These are phyloP conservation scores for Aspergillus quadrilineatus DNA, from an alignment of 2,329 filamentous ascomycete genomes.

Conservation along the genomic window DNA sequence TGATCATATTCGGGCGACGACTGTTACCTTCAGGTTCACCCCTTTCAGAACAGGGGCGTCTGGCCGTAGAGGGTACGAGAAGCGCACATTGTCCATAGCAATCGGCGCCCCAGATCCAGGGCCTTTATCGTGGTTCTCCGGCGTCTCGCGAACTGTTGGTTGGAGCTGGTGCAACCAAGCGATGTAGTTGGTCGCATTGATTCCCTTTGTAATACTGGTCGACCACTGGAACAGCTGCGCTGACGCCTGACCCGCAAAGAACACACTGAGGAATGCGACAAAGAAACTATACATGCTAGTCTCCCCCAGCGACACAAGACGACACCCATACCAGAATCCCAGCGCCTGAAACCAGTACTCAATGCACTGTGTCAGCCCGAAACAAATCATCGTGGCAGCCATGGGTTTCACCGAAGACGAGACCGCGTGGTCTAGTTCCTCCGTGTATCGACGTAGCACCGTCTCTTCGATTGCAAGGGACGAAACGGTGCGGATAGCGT, in stretches of 20 bases:
- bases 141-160: constrained; percentile 81
- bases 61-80: constrained; percentile 86
- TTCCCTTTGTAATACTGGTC: constrained; percentile 90
- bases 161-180: constrained; percentile 80
- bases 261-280: constrained; percentile 80
- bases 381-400: constrained; percentile 65
- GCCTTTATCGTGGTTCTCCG: constrained; percentile 63
- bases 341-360: constrained; percentile 81
- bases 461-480: constrained; percentile 83
- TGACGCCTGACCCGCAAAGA: constrained; percentile 89
- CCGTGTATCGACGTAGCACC: constrained; percentile 70
- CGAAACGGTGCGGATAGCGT: constrained; percentile 88
- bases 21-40: constrained; percentile 57
- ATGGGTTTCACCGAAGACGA: constrained; percentile 49
- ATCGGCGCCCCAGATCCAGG: constrained; percentile 60
- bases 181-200: constrained; percentile 75
- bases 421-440: constrained; percentile 54
- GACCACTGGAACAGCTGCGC: constrained; percentile 87
- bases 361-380: constrained; percentile 77
- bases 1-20: constrained; percentile 17
- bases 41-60: constrained; percentile 88
- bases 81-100: constrained; percentile 78
- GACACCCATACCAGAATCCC: constrained; percentile 90
- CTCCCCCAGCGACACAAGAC: constrained; percentile 67
- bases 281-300: constrained; percentile 87